Percentiles rank a stretch among this genome's conserved stretches.
Evolutionary conservation across 345 rosid genomes (phyloP).

Genomic region (Eucalyptus marginata): DNA sequence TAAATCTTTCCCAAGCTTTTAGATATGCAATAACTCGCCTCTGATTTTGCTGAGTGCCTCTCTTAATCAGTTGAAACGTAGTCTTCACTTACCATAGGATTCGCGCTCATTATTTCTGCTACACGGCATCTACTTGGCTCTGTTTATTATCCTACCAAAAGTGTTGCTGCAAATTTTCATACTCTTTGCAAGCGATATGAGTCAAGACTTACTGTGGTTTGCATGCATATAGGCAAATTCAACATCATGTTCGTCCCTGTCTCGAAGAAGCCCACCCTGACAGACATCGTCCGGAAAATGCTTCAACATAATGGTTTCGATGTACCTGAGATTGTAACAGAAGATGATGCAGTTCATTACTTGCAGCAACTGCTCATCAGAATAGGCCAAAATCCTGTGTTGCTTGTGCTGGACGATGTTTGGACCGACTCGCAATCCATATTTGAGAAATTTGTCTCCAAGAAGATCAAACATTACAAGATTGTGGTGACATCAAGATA

Average conservation of each 20-base stretch:
- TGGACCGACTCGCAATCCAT: neutral
- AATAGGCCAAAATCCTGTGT: neutral
- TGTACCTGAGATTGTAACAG: neutral
- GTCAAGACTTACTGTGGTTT: neutral
- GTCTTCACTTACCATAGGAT: neutral
- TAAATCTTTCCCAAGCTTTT: neutral
- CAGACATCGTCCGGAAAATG: neutral
- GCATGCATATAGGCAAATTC: constrained; percentile 5
- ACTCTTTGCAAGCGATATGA: neutral
- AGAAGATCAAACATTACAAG: constrained; percentile 13
- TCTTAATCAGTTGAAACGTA: neutral
- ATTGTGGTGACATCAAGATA: constrained; percentile 57
- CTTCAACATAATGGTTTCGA: neutral
- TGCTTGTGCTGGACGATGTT: constrained; percentile 19
- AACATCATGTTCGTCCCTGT: constrained; percentile 8
- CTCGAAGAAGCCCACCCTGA: neutral
- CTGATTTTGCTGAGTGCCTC: neutral
- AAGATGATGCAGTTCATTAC: neutral
- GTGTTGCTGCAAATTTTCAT: neutral
- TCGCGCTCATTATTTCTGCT: neutral
- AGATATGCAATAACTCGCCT: neutral
- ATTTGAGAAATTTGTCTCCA: neutral
- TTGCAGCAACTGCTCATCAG: neutral
- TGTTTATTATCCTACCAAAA: neutral
- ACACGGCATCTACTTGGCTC: neutral